Evolutionary conservation across 2,329 filamentous ascomycete species (phyloP).

Genomic region (Pseudogymnoascus verrucosus): DNA sequence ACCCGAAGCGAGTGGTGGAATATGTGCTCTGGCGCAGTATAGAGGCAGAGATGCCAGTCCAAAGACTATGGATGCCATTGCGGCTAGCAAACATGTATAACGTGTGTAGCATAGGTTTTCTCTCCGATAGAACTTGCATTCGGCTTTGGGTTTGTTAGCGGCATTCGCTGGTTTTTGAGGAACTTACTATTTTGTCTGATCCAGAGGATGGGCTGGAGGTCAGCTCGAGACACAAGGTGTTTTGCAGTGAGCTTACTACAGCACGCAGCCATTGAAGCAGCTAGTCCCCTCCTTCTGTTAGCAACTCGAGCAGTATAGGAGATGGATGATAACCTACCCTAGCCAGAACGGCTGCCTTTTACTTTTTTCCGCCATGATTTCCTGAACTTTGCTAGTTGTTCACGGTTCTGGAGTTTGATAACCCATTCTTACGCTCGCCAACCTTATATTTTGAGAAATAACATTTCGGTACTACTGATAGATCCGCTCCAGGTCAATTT

Average conservation of each 20-base stretch:
- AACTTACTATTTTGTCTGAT: constrained; percentile 8
- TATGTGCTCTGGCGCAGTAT: constrained; percentile 38
- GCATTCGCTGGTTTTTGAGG: background rate
- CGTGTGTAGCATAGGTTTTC: constrained; percentile 33
- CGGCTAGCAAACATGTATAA: constrained; percentile 32
- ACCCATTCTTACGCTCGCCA: background rate
- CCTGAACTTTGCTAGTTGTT: background rate
- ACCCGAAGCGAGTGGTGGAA: constrained; percentile 37
- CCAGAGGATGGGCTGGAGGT: background rate
- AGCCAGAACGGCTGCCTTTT: background rate
- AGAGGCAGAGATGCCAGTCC: constrained; percentile 37
- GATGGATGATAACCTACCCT: background rate
- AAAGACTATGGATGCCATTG: constrained; percentile 36
- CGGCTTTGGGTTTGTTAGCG: constrained; percentile 24
- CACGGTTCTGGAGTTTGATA: background rate
- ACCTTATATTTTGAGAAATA: background rate
- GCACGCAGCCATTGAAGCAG: background rate
- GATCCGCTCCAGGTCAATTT: background rate
- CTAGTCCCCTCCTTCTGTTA: background rate
- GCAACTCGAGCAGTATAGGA: background rate
- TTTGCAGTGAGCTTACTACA: background rate
- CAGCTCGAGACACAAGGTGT: background rate
- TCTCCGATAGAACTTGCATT: constrained; percentile 37
- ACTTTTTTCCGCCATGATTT: background rate
- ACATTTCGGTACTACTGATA: background rate